Percentiles rank a stretch among this genome's conserved stretches.
These are phyloP conservation scores for Waltiozyma sp. DNA, from an alignment of 1,139 yeast genomes.

Conservation along the genomic window DNA sequence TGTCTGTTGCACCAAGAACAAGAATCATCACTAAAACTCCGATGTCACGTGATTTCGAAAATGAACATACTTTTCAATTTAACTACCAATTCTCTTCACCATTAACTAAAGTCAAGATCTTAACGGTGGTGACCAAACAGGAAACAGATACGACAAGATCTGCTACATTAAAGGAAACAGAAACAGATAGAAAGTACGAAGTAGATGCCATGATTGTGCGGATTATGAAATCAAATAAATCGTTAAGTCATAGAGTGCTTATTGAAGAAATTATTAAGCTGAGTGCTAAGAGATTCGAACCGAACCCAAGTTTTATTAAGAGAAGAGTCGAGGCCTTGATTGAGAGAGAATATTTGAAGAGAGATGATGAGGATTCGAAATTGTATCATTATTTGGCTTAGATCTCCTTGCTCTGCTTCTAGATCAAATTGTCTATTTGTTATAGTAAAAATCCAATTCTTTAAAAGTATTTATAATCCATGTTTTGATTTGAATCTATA, in stretches of 20 bases:
- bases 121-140: slow-evolving; percentile 44
- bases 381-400: slow-evolving; percentile 64
- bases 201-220: slow-evolving; percentile 86
- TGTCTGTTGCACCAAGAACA: slow-evolving; percentile 77
- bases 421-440: too few species aligned
- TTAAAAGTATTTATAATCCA: too few species aligned
- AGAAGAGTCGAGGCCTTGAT: slow-evolving; percentile 70
- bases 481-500: too few species aligned
- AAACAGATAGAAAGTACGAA: slow-evolving; percentile 44
- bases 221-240: slow-evolving; percentile 68
- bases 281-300: slow-evolving; percentile 59
- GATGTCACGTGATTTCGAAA: slow-evolving; percentile 58
- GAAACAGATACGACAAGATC: slow-evolving; percentile 32
- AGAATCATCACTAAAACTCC: slow-evolving; percentile 65
- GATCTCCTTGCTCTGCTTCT: too few species aligned
- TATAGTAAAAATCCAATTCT: too few species aligned
- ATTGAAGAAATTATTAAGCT: slow-evolving; percentile 48
- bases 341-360: slow-evolving; percentile 72
- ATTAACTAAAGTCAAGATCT: slow-evolving; percentile 61
- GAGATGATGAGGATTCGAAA: slow-evolving; percentile 53
- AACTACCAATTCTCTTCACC: slow-evolving; percentile 68
- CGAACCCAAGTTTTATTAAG: slow-evolving; percentile 59
- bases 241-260: slow-evolving; percentile 51
- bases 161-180: slow-evolving; percentile 19
- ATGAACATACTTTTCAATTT: slow-evolving; percentile 53